Evolutionary conservation across 352 stramenopile genomes (phyloP).

Genomic region (Globisporangium barbulae): DNA sequence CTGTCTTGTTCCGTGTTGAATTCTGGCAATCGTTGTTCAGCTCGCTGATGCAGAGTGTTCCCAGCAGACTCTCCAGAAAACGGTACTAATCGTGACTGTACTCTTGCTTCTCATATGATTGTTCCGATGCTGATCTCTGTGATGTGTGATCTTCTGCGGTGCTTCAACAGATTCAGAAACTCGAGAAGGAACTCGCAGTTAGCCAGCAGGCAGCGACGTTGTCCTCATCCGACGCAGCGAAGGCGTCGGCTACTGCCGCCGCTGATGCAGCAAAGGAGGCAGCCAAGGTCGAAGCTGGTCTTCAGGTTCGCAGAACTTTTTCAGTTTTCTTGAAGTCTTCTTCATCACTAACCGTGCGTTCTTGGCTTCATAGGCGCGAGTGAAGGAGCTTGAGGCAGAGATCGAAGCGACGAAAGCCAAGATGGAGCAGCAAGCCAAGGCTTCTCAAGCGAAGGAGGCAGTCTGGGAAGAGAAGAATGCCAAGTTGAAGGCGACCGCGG

Average conservation of each 20-base stretch:
- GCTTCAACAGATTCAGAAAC: constrained; percentile 41
- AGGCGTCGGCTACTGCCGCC: constrained; percentile 16
- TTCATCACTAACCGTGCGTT: not conserved
- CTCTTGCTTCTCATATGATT: not conserved
- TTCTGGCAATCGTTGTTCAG: constrained; percentile 18
- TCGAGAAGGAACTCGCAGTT: constrained; percentile 53
- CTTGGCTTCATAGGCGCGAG: constrained; percentile 22
- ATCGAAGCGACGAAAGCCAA: constrained; percentile 34
- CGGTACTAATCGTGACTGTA: constrained; percentile 25
- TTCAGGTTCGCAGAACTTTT: constrained; percentile 23
- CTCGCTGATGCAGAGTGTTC: constrained; percentile 31
- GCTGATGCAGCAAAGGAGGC: constrained; percentile 18
- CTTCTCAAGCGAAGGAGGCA: constrained; percentile 39
- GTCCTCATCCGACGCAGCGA: constrained; percentile 31
- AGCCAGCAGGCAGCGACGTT: constrained; percentile 23
- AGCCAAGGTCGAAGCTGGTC: constrained; percentile 31
- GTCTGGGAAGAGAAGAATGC: constrained; percentile 64
- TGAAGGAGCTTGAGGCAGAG: constrained; percentile 36
- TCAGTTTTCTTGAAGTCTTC: too few relatives aligned
- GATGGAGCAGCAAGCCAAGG: constrained; percentile 52
- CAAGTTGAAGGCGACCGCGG: constrained; percentile 75
- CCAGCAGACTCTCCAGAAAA: constrained; percentile 42
- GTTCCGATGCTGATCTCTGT: not conserved
- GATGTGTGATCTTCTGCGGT: not conserved
- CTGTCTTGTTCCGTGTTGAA: not conserved